These are phyloP conservation scores for Kazachstania taianensis DNA, from an alignment of 805 yeast species.

Conservation along the genomic window DNA sequence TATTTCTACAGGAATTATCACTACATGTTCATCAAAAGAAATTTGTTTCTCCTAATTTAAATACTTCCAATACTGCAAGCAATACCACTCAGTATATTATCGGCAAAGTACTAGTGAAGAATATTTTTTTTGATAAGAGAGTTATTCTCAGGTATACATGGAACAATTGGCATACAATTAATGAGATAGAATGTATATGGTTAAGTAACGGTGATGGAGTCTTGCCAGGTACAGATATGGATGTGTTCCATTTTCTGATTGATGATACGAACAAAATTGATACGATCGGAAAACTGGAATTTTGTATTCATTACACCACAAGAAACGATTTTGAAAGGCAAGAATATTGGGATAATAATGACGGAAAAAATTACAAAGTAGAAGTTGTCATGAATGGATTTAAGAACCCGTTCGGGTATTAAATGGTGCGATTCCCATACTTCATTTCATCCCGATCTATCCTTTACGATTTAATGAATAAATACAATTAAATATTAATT, in stretches of 20 bases:
- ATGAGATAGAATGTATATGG: slow-evolving; percentile 26
- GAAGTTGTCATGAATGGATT: slow-evolving; percentile 20
- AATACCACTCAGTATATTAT: slow-evolving; percentile 30
- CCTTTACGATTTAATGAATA: too few relatives aligned
- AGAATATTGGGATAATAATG: slow-evolving; percentile 28
- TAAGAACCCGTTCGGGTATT: slow-evolving; percentile 16
- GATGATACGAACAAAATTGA: slow-evolving; percentile 13
- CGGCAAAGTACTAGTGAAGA: slow-evolving; percentile 75
- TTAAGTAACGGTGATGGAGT: slow-evolving; percentile 22
- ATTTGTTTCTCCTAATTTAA: slow-evolving; percentile 1
- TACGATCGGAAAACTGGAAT: slow-evolving; percentile 16
- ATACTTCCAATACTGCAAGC: background rate
- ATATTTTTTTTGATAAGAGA: slow-evolving; percentile 56
- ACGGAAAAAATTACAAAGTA: slow-evolving; percentile 21
- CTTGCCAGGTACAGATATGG: slow-evolving; percentile 25
- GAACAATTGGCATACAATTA: slow-evolving; percentile 64
- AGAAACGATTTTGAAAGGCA: slow-evolving; percentile 13
- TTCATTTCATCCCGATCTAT: too few relatives aligned
- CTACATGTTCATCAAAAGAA: slow-evolving; percentile 11
- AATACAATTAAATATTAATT: too few relatives aligned
- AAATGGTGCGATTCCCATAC: background rate
- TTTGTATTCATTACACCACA: slow-evolving; percentile 24
- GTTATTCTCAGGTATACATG: slow-evolving; percentile 67
- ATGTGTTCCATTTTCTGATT: slow-evolving; percentile 24
- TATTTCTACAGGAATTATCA: slow-evolving; percentile 19